These are phyloP conservation scores for Alternaria longipes DNA, from an alignment of 2,329 filamentous ascomycete species.

Conservation along the genomic window DNA sequence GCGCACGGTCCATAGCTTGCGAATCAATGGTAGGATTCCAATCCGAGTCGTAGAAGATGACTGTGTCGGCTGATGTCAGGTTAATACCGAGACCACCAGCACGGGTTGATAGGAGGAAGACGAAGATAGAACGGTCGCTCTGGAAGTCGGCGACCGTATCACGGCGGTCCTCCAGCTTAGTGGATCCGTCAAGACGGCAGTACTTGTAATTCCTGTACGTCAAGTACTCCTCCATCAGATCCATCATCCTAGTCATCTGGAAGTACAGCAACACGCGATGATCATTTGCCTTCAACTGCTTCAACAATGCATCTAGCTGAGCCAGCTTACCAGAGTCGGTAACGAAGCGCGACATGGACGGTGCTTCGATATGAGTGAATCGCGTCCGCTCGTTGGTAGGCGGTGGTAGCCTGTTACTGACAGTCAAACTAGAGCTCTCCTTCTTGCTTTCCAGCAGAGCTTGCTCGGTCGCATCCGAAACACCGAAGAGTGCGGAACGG, in stretches of 20 bases:
- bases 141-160: constrained; percentile 98
- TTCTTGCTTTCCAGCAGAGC: constrained; percentile 78
- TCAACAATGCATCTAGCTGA: constrained; percentile 85
- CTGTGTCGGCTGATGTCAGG: constrained; percentile 92
- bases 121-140: constrained; percentile 90
- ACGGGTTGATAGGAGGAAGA: constrained; percentile 94
- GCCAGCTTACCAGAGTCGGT: constrained; percentile 97
- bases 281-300: constrained; percentile 87
- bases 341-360: constrained; percentile 96
- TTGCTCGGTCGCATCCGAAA: constrained; percentile 70
- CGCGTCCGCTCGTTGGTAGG: constrained; percentile 83
- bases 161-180: constrained; percentile 94
- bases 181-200: constrained; percentile 93
- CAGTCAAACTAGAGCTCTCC: constrained; percentile 70
- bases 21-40: constrained; percentile 99
- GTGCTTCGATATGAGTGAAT: constrained; percentile 90
- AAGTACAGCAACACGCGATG: constrained; percentile 98
- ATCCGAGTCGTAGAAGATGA: constrained; percentile 99
- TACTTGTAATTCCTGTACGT: constrained; percentile 99
- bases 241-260: constrained; percentile 99
- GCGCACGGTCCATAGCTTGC: constrained; percentile 98
- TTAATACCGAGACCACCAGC: constrained; percentile 99
- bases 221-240: constrained; percentile 98
- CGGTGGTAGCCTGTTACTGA: constrained; percentile 72
- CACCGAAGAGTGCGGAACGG: constrained; percentile 78